phyloP scores from a whole-genome alignment of 164 flowering plant genomes.

The Berberis vulgaris region DNA sequence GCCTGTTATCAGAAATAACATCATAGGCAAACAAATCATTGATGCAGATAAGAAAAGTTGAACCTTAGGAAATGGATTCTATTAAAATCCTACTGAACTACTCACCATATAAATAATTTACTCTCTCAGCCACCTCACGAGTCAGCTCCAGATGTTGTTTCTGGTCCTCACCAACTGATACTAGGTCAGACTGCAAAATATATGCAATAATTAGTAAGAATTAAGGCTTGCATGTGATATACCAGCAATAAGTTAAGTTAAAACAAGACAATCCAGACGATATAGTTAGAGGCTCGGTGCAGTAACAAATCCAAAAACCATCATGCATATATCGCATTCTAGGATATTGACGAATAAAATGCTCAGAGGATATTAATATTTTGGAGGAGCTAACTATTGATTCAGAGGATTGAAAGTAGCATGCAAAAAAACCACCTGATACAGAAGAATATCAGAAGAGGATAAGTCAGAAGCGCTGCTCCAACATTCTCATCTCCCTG shows the following conservation, averaged over 20 bases:
- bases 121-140: conserved; percentile 83
- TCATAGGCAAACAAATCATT: conserved; percentile 17
- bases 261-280: too few species aligned
- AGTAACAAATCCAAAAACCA: too few species aligned
- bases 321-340: too few species aligned
- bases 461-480: conserved; percentile 82
- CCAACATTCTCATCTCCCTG: conserved; percentile 98
- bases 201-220: conserved; percentile 30
- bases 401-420: background rate
- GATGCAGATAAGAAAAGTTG: conserved; percentile 1
- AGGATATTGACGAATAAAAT: too few species aligned
- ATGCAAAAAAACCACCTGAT: conserved; percentile 45
- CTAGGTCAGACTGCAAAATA: conserved; percentile 79
- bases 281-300: too few species aligned
- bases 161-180: conserved; percentile 97
- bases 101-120: conserved; percentile 82
- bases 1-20: conserved; percentile 36
- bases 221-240: conserved; percentile 5
- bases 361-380: too few species aligned
- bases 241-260: background rate
- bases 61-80: background rate
- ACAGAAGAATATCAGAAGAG: conserved; percentile 90
- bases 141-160: conserved; percentile 93
- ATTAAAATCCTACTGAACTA: conserved; percentile 2
- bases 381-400: too few species aligned